Evolutionary conservation across 345 rosid species (phyloP), one percentile per base, ranked within the genome.

Genomic region (Carallia brachiata): DNA sequence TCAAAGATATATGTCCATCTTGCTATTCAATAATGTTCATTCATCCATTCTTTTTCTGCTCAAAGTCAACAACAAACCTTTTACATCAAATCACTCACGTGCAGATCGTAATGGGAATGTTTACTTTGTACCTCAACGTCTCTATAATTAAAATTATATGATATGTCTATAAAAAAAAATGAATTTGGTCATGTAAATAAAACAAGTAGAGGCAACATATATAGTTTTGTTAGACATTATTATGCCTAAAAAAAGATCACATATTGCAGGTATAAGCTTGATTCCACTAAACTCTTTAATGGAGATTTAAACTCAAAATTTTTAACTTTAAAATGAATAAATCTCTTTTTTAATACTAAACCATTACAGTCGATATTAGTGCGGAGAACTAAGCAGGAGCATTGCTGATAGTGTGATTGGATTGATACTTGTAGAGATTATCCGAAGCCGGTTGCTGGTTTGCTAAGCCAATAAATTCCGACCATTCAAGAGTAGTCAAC

Each of bases 401-500:
- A 55, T 19, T 55, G 10, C 4, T 55, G 59, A 7, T 23, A 23
- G 0, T 44, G 4, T 3, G 27, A 28, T 55, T 55, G 12, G 15
- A 64, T 2, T 47, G 40, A 34, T 31, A 53, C 48, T 66, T 34
- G 12, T 6, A 36, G 61, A 36, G 48, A 12, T 54, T 39, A 16
- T 27, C 39, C 62, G 40, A 58, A 57, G 71, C 17, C 31, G 39
- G 1, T 34, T 31, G 9, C 6, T 19, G n/a, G 7, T n/a, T 18
- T 61, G 58, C 55, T 0, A 66, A 9, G 55, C 56, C 70, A 69
- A 85, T 61, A 63, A 60, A 65, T 72, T 69, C 37, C 32, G 75
- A 66, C 83, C 83, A 73, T 75, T 67, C 62, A 66, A 17, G 52
- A 48, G 69, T 18, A 19, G 18, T 77, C 86, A 81, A 80, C 77